Evolutionary conservation across 2,329 filamentous ascomycete species (phyloP).

Genomic region (Clarireedia hainanense): DNA sequence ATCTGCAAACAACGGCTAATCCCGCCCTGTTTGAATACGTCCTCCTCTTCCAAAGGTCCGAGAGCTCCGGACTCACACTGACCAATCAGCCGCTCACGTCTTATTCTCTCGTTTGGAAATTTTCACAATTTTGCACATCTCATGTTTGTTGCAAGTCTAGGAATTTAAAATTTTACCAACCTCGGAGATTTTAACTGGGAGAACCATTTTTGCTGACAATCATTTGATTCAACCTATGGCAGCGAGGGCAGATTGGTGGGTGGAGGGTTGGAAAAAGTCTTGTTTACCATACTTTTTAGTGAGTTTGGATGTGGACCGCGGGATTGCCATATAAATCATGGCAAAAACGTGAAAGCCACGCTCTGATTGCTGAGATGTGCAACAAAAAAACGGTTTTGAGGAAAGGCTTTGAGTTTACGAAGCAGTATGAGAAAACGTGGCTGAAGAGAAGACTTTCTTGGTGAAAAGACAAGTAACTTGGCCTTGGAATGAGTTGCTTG

Average conservation of each 20-base stretch:
- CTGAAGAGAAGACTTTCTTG: too few relatives aligned
- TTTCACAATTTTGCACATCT: constrained; percentile 3
- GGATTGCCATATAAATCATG: neutral
- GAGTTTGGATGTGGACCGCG: neutral
- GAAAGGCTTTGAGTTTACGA: neutral
- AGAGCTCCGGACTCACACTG: neutral
- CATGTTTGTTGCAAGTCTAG: constrained; percentile 7
- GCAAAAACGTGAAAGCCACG: constrained; percentile 11
- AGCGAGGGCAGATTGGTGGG: too few relatives aligned
- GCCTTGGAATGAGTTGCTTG: too few relatives aligned
- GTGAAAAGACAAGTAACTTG: too few relatives aligned
- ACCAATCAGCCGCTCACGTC: neutral
- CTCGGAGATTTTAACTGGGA: neutral
- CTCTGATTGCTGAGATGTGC: constrained; percentile 4
- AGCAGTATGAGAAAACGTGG: neutral
- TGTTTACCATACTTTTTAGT: neutral
- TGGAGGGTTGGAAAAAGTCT: neutral
- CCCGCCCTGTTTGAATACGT: neutral
- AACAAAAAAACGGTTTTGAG: neutral
- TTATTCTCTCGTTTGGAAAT: neutral
- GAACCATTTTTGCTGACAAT: too few relatives aligned
- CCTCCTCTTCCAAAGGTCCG: neutral
- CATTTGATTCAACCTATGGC: too few relatives aligned
- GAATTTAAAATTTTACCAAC: neutral
- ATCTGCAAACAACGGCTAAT: neutral